Evolutionary conservation across 2,329 filamentous ascomycete species (phyloP).

Genomic region (Beauveria bassiana): DNA sequence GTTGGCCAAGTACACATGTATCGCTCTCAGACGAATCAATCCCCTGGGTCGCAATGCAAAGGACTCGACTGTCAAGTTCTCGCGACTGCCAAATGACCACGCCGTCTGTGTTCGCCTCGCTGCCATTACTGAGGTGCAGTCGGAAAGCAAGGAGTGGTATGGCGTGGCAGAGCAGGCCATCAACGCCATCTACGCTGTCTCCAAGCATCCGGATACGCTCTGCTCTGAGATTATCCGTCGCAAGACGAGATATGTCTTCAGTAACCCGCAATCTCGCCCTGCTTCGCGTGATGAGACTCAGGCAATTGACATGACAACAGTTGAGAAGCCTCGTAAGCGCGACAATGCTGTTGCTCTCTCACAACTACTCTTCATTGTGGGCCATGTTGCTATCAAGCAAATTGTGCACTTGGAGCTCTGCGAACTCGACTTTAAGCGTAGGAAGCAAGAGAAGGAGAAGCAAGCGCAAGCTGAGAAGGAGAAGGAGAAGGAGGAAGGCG

Average conservation of each 20-base stretch:
- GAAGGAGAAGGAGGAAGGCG: slow-evolving; percentile 58
- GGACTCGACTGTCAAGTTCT: slow-evolving; percentile 59
- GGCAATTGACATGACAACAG: slow-evolving; percentile 26
- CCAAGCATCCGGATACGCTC: slow-evolving; percentile 87
- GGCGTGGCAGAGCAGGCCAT: slow-evolving; percentile 95
- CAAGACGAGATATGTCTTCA: slow-evolving; percentile 78
- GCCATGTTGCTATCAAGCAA: slow-evolving; percentile 96
- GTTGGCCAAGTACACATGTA: slow-evolving; percentile 90
- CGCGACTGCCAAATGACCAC: slow-evolving; percentile 84
- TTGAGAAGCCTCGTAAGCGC: slow-evolving; percentile 43
- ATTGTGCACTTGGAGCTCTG: slow-evolving; percentile 98
- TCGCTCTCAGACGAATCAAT: slow-evolving; percentile 85
- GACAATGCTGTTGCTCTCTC: slow-evolving; percentile 72
- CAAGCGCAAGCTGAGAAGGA: slow-evolving; percentile 41
- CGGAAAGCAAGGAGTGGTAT: slow-evolving; percentile 91
- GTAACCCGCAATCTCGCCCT: slow-evolving; percentile 37
- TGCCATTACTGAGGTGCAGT: slow-evolving; percentile 75
- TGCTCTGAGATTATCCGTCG: slow-evolving; percentile 85
- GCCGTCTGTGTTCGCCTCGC: slow-evolving; percentile 75
- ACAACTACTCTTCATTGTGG: slow-evolving; percentile 88
- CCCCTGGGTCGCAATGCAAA: slow-evolving; percentile 74
- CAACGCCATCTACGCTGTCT: slow-evolving; percentile 86
- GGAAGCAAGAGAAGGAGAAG: slow-evolving; percentile 86
- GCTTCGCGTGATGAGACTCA: slow-evolving; percentile 38
- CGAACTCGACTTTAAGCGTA: slow-evolving; percentile 93